These are phyloP conservation scores for Glomus cerebriforme DNA, from an alignment of 192 early-diverging fungal species.

Conservation along the genomic window DNA sequence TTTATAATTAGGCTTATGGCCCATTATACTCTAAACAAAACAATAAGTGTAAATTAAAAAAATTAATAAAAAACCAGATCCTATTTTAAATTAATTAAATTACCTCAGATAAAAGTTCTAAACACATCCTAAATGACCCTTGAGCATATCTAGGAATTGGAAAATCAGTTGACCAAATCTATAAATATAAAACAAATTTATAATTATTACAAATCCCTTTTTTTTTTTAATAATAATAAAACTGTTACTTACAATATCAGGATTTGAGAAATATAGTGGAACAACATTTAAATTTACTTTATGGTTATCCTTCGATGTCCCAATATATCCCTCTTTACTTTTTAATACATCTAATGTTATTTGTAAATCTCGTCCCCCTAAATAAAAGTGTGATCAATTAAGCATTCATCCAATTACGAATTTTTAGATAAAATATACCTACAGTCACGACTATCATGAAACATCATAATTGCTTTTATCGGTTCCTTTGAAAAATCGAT, in stretches of 20 bases:
- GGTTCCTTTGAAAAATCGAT: constrained; percentile 49
- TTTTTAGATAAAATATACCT: constrained; percentile 11
- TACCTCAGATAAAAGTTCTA: constrained; percentile 70
- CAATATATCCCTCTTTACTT: constrained; percentile 58
- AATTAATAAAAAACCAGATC: not conserved
- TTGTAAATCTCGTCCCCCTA: constrained; percentile 84
- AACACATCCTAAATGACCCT: constrained; percentile 73
- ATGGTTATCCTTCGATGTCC: constrained; percentile 40
- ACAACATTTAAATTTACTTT: constrained; percentile 50
- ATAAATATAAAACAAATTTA: constrained; percentile 29
- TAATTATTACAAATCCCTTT: too few relatives aligned
- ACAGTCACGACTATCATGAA: constrained; percentile 86
- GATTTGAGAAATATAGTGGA: constrained; percentile 81
- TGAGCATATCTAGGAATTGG: constrained; percentile 79
- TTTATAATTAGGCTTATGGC: constrained; percentile 57
- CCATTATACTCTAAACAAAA: constrained; percentile 41
- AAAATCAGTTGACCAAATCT: constrained; percentile 86
- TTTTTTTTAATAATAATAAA: not conserved
- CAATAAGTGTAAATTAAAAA: constrained; percentile 34
- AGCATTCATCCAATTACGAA: not conserved
- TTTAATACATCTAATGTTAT: constrained; percentile 72
- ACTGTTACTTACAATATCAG: constrained; percentile 51
- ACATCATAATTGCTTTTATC: constrained; percentile 75
- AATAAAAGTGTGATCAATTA: not conserved
- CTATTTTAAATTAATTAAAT: not conserved